Conservation (phyloP, 1,139 yeast species). For the Geotrichum siamense region DNA sequence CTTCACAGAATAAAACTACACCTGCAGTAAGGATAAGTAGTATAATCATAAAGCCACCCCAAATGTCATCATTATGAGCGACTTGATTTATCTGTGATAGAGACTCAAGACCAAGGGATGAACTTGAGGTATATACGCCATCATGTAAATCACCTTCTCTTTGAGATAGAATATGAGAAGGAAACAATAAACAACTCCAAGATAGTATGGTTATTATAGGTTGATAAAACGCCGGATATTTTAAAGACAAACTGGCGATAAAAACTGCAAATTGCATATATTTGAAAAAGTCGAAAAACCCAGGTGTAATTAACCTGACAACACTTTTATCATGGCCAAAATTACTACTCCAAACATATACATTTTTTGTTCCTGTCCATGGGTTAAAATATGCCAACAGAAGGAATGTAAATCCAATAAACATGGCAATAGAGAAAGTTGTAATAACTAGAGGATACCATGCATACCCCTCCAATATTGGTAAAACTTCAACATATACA, state of each 20-base stretch:
- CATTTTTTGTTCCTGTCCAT: slow-evolving; percentile 55
- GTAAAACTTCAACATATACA: slow-evolving; percentile 44
- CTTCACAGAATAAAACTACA: slow-evolving; percentile 14
- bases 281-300: slow-evolving; percentile 43
- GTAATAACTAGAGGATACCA: slow-evolving; percentile 40
- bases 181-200: slow-evolving; percentile 37
- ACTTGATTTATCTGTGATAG: slow-evolving; percentile 28
- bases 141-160: slow-evolving; percentile 20
- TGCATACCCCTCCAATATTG: slow-evolving; percentile 40
- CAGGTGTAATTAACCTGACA: slow-evolving; percentile 52
- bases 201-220: slow-evolving; percentile 42
- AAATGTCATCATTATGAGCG: slow-evolving; percentile 27
- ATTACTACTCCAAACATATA: slow-evolving; percentile 51
- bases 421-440: slow-evolving; percentile 40
- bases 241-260: slow-evolving; percentile 48
- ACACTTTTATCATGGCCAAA: slow-evolving; percentile 55
- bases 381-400: slow-evolving; percentile 42
- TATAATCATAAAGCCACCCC: slow-evolving; percentile 35
- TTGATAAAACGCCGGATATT: slow-evolving; percentile 60
- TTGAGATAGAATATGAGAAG: slow-evolving; percentile 10
- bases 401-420: slow-evolving; percentile 42
- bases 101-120: slow-evolving; percentile 28
- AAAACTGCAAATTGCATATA: slow-evolving; percentile 56
- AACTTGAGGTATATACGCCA: slow-evolving; percentile 24
- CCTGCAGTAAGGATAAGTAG: slow-evolving; percentile 25